Evolutionary conservation across 345 rosid genomes (phyloP).

Genomic region (Hirschfeldia incana): DNA sequence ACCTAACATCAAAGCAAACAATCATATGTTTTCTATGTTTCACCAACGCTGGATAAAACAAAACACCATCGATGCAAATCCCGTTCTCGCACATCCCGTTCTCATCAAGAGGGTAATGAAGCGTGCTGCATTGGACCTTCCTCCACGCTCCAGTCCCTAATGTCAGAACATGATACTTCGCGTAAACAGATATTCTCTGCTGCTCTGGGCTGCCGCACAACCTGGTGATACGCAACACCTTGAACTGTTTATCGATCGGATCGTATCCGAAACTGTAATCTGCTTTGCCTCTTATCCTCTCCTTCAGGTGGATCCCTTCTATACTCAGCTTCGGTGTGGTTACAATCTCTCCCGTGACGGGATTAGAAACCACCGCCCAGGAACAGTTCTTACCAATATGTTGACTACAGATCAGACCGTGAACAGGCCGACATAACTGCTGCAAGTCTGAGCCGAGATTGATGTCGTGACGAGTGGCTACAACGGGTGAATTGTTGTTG

Average conservation of each 20-base stretch:
- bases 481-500: background rate
- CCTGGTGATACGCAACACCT: background rate
- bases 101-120: background rate
- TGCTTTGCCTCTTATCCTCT: background rate
- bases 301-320: background rate
- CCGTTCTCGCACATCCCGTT: background rate
- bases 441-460: background rate
- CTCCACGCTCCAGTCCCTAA: background rate
- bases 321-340: background rate
- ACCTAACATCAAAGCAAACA: slow-evolving; percentile 5
- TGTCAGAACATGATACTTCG: background rate
- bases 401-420: background rate
- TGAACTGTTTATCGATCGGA: background rate
- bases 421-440: background rate
- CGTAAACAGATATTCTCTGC: background rate
- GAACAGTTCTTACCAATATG: background rate
- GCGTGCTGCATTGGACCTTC: background rate
- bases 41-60: background rate
- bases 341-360: background rate
- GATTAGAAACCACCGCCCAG: background rate
- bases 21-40: background rate
- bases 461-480: background rate
- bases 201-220: background rate
- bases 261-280: background rate
- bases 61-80: background rate